Conservation (phyloP, 495 filamentous ascomycete species). For the Cercophora newfieldiana region DNA sequence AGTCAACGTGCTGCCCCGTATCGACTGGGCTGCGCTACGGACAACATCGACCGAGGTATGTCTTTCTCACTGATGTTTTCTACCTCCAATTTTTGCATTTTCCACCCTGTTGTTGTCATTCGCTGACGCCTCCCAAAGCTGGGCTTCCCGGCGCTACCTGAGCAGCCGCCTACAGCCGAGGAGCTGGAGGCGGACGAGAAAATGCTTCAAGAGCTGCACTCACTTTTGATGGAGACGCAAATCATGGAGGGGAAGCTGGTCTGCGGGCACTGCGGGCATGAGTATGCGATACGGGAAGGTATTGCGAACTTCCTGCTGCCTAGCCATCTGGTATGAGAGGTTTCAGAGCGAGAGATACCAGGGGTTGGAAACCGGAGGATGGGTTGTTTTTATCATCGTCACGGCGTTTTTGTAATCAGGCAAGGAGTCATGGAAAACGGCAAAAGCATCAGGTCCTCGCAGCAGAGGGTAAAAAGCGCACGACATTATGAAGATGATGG, state of each 20-base stretch:
- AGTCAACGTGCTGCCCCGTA: constrained; percentile 75
- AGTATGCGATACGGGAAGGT: constrained; percentile 90
- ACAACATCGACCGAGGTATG: constrained; percentile 77
- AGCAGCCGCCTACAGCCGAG: constrained; percentile 58
- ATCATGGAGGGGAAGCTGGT: constrained; percentile 83
- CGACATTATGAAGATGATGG: not conserved
- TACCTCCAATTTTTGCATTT: not conserved
- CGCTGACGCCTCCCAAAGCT: constrained; percentile 51
- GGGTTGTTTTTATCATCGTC: not conserved
- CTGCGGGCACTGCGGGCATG: constrained; percentile 88
- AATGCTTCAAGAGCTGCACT: constrained; percentile 73
- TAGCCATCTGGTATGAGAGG: constrained; percentile 72
- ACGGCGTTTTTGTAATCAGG: constrained; percentile 4
- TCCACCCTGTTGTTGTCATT: too few relatives aligned
- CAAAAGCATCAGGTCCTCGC: not conserved
- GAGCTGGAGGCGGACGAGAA: constrained; percentile 63
- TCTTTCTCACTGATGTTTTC: constrained; percentile 15
- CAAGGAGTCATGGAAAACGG: constrained; percentile 1
- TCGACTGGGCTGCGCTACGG: constrained; percentile 83
- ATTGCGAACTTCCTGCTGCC: constrained; percentile 96
- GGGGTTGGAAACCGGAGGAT: not conserved
- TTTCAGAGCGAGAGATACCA: not conserved
- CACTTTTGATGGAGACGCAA: constrained; percentile 83
- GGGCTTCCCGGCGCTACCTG: constrained; percentile 76
- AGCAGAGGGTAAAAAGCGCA: not conserved